Percentiles rank a stretch among this genome's conserved stretches.
phyloP scores from a whole-genome alignment of 768 basidiomycete genomes.

The Hygrophoropsis aurantiaca region DNA sequence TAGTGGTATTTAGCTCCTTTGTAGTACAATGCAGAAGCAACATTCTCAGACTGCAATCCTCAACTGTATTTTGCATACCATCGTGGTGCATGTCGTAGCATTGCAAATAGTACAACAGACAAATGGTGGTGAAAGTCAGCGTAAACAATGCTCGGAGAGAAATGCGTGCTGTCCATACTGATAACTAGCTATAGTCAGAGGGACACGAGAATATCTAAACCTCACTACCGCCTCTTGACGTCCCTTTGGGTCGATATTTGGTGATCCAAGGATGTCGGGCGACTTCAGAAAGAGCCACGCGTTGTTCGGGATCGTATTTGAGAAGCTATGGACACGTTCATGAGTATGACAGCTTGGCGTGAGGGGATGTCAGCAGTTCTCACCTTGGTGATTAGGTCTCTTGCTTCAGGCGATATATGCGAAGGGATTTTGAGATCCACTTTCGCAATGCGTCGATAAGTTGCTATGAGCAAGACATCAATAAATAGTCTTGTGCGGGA shows the following conservation, averaged over 20 bases:
- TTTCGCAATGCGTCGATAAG: constrained; percentile 84
- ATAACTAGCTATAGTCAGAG: too few relatives aligned
- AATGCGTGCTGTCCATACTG: too few relatives aligned
- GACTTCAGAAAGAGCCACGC: constrained; percentile 74
- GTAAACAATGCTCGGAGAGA: too few relatives aligned
- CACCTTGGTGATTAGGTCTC: constrained; percentile 46
- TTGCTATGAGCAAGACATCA: constrained; percentile 49
- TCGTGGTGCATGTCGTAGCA: too few relatives aligned
- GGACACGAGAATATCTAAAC: constrained; percentile 8
- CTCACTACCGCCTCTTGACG: constrained; percentile 26
- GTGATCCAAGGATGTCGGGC: constrained; percentile 86
- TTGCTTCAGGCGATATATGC: constrained; percentile 42
- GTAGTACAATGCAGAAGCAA: too few relatives aligned
- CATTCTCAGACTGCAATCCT: too few relatives aligned
- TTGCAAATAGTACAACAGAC: too few relatives aligned
- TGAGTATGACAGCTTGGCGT: constrained; percentile 7
- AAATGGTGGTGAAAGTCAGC: too few relatives aligned
- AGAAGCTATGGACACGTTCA: constrained; percentile 58
- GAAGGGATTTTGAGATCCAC: constrained; percentile 68
- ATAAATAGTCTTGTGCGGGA: neutral
- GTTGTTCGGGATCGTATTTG: constrained; percentile 74
- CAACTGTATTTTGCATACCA: too few relatives aligned
- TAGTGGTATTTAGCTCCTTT: too few relatives aligned
- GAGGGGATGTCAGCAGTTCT: constrained; percentile 1
- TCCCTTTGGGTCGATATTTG: constrained; percentile 57